Evolutionary conservation across 164 flowering plant species (phyloP), one percentile per base, ranked within the genome.

Genomic region (Cinnamomum micranthum): DNA sequence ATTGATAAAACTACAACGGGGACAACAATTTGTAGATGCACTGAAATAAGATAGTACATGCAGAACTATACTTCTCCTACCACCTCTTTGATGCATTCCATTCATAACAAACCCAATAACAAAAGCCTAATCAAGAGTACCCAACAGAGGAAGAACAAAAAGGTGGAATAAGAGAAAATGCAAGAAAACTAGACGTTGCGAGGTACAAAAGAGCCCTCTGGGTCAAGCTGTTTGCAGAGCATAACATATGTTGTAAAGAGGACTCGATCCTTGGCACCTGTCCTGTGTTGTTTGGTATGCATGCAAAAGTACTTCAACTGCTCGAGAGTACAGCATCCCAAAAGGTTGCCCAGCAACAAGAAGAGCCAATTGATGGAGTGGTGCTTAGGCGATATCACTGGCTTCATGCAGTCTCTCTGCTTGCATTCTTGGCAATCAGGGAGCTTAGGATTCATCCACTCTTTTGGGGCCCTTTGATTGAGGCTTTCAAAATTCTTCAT

Each of bases 401-500:
- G 96, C 71, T 76, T 86, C 63, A 75, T 81, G 47, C 86, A 68
- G 65, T 87, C 86, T 1, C 80, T 83, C 14, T 81, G 78, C 0
- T 71, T 62, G 75, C 98, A 92, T 11, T 1, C 33, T 22, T 6
- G 22, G 80, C 97, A 94, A 0, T 13, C 55, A 0, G 84, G 89
- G 15, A 86, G 71, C 2, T 7, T 68, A 1, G 94, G 92, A 65
- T 64, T 80, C 82, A 67, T 70, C 96, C 94, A 92, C 0, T 17
- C 52, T 3, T 10, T 17, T 0, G 96, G 92, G 0, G 98, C 96
- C 5, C 97, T 84, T 0, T 91, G 84, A 19, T 69, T 77, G 88
- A 89, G 75, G 5, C 3, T 11, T 13, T 15, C 23, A 28, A 73
- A 77, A 28, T 84, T 80, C 7, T 27, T 28, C 0, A 6, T 35